These are phyloP conservation scores for Aureococcus anophagefferens DNA, from an alignment of 108 stramenopile species.

Conservation along the genomic window DNA sequence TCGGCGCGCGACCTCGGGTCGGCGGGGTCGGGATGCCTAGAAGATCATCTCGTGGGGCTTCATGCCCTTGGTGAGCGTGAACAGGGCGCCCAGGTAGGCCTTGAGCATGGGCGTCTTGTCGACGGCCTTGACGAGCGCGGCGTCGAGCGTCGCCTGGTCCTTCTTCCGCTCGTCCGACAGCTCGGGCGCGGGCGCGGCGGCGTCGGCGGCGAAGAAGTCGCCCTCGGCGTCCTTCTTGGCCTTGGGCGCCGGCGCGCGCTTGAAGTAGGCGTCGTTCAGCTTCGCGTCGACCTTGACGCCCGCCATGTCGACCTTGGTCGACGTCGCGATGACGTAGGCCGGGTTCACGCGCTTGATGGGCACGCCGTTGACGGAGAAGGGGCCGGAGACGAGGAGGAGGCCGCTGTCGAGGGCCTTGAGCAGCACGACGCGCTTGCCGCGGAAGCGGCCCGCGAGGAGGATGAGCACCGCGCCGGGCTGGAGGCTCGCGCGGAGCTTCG, in stretches of 20 bases:
- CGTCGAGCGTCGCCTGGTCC: constrained; percentile 89
- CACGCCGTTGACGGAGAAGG: constrained; percentile 97
- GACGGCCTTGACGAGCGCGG: constrained; percentile 61
- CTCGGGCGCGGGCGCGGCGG: constrained; percentile 59
- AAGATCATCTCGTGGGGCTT: constrained; percentile 96
- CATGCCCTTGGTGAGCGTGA: constrained; percentile 76
- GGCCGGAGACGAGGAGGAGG: constrained; percentile 91
- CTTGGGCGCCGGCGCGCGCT: constrained; percentile 33
- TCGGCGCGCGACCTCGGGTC: too few relatives aligned
- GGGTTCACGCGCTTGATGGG: constrained; percentile 96
- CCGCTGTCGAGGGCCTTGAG: constrained; percentile 92
- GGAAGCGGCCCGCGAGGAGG: constrained; percentile 95
- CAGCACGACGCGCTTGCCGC: constrained; percentile 96
- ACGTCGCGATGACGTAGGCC: constrained; percentile 97
- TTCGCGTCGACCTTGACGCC: constrained; percentile 67
- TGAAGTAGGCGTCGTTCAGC: constrained; percentile 84
- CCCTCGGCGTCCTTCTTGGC: constrained; percentile 57
- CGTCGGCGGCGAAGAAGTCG: constrained; percentile 77
- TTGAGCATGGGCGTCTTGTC: constrained; percentile 67
- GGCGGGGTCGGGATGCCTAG: too few relatives aligned
- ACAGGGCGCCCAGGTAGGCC: constrained; percentile 84
- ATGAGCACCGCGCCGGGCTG: constrained; percentile 95
- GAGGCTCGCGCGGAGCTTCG: constrained; percentile 84
- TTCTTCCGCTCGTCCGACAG: constrained; percentile 83
- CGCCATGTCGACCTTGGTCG: constrained; percentile 82